Base-by-base conservation (phyloP, 1,284 basidiomycete genomes). In the Cutaneotrichosporon arboriforme region DNA sequence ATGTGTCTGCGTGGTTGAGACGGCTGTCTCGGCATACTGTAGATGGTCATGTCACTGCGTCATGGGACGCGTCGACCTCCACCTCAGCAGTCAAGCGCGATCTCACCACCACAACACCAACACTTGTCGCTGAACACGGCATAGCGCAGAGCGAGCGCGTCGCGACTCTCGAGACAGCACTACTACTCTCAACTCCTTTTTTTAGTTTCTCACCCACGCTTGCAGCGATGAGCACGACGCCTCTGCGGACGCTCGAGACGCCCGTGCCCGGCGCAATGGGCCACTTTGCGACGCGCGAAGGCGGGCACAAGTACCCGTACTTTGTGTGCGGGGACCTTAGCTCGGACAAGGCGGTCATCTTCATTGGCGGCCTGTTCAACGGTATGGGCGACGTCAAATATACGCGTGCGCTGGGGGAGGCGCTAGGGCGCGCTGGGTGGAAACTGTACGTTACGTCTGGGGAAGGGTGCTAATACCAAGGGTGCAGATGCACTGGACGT, bases 361-460 rank as follows among this genome's bases (percentile, higher is more conserved):
- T 76, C 53, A 68, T 77, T 26, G 73, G 73, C 18, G 75, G 75
- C 1, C 55, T 77, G 44, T 63, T 57, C 10, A 70, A 74, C 46
- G 74, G 74, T 2, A 33, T 74, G 17, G 63, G 60, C 2, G 63
- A 62, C 23, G 68, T 72, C 7, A 61, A 65, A 7, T 77, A 72
- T 50, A 52, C 65, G 3, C 43, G 51, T 12, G 46, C 46, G 13
- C 52, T 77, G 18, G 60, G 60, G 1, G 56, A 56, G 1, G 61
- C 64, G 4, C 57, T 74, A 3, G 55, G 44, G 2, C 40, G 57
- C 23, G 59, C 59, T 2, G 68, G 67, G 7, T 76, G 74, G 70
- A 69, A 63, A 42, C 55, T 75, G 74, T 75, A 48, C 64, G 73
- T 66, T 17, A 23, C 15, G 21, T 33, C 31, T 17, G 18, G 15